Base-by-base conservation (phyloP, 2,329 filamentous ascomycete genomes). In the Cordyceps pruinosa region DNA sequence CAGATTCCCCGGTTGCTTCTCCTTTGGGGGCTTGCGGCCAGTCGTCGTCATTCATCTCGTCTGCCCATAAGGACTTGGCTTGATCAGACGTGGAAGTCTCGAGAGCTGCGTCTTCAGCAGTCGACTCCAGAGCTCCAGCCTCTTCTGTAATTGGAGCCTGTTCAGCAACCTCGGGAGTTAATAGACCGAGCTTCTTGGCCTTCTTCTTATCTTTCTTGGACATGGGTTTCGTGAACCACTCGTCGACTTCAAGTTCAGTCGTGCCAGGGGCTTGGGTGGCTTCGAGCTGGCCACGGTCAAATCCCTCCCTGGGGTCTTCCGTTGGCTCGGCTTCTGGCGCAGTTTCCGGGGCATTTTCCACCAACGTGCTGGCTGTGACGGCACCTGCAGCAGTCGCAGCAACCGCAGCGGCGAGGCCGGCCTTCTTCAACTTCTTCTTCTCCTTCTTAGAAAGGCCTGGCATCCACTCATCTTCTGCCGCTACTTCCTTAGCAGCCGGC, bases 161-260 rank as follows among this genome's bases (percentile, higher is more conserved):
- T 12, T 59, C 57, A 26, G 32, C 25, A 1, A 42, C 8, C 21
- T 42, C 46, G 17, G 26, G 5, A 4, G 13, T 6, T 7, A 13
- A 19, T 26, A 56, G 59, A 21, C 65, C 67, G 39, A 68, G 61
- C 47, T 69, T 71, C 61, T 70, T 69, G 10, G 66, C 66, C 60
- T 70, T 70, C 56, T 70, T 73, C 61, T 70, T 72, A 44, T 73
- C 66, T 56, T 72, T 69, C 58, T 68, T 71, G 19, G 63, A 63
- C 58, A 65, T 66, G 58, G 68, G 67, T 5, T 60, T 44, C 17
- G 60, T 49, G 15, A 17, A 5, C 26, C 19, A 23, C 30, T 50
- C 53, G 59, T 54, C 37, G 6, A 53, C 34, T 30, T 13, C 44
- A 34, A 34, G 12, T 12, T 49, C 37, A 5, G 26, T 25, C 9